A percentile compares a stretch with the other conserved stretches of the same genome.
Evolutionary conservation across 2,329 filamentous ascomycete genomes (phyloP).

Genomic region (Neoascochyta sp.): DNA sequence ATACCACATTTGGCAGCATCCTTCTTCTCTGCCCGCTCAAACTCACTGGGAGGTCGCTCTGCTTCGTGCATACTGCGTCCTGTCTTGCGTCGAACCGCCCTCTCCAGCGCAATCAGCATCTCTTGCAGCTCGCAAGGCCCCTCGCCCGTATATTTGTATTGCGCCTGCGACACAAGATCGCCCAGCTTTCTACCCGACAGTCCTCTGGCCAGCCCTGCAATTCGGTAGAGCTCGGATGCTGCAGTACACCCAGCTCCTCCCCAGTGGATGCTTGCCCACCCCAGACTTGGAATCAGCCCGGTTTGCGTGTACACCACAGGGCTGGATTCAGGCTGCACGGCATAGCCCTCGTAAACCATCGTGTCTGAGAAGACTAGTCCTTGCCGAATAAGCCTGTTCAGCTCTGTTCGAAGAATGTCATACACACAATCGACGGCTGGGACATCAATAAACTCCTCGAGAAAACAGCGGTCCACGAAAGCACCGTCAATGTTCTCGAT

Average conservation of each 20-base stretch:
- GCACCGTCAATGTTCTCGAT: conserved; percentile 45
- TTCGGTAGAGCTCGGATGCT: conserved; percentile 25
- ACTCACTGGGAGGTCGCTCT: too few species aligned
- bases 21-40: too few species aligned
- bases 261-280: conserved; percentile 25
- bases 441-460: conserved; percentile 44
- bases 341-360: conserved; percentile 3
- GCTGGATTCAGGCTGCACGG: too few species aligned
- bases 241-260: conserved; percentile 16
- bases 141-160: conserved; percentile 13
- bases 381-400: conserved; percentile 35
- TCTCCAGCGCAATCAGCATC: conserved; percentile 11
- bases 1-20: too few species aligned
- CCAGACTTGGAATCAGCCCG: conserved; percentile 10
- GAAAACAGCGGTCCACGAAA: conserved; percentile 49
- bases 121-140: conserved; percentile 12
- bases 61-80: too few species aligned
- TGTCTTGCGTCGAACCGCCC: conserved; percentile 4
- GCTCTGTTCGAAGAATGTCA: conserved; percentile 47
- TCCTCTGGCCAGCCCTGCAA: conserved; percentile 23
- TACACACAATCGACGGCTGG: conserved; percentile 44
- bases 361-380: too few species aligned
- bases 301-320: too few species aligned
- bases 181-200: conserved; percentile 19
- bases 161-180: conserved; percentile 13